phyloP scores from a whole-genome alignment of 176 grass and related monocot species.

The Alloteropsis semialata region DNA sequence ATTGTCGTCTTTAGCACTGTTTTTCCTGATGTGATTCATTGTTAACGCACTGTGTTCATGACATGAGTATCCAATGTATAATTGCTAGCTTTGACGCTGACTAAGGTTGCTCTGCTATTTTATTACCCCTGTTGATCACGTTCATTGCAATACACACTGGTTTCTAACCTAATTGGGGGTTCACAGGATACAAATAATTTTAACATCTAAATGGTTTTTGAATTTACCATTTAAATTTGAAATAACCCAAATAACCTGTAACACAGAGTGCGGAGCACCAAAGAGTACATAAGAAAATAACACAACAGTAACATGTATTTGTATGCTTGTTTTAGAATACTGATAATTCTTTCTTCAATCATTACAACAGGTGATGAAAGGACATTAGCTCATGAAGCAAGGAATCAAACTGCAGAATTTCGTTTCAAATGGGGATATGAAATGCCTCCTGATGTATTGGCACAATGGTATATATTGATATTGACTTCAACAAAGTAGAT shows the following conservation, averaged over 20 bases:
- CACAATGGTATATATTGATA: conserved; percentile 51
- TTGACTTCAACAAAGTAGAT: conserved; percentile 19
- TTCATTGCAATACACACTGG: not conserved
- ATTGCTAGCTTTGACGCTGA: not conserved
- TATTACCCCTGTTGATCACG: not conserved
- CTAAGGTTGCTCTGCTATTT: not conserved
- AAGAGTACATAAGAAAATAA: not conserved
- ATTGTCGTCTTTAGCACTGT: not conserved
- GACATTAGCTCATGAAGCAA: conserved; percentile 55
- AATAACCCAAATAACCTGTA: not conserved
- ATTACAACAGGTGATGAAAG: conserved; percentile 48
- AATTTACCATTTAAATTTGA: not conserved
- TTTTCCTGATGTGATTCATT: not conserved
- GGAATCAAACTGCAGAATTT: conserved; percentile 53
- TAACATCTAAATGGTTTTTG: not conserved
- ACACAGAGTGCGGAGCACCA: not conserved
- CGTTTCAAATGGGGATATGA: conserved; percentile 66
- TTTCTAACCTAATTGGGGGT: not conserved
- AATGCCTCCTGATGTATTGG: conserved; percentile 61
- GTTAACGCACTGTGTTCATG: not conserved
- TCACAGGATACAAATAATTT: not conserved
- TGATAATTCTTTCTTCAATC: conserved; percentile 4
- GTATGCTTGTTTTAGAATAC: not conserved
- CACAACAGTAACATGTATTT: not conserved
- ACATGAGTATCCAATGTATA: not conserved